A percentile compares a stretch with the other conserved stretches of the same genome.
Evolutionary conservation across 2,329 filamentous ascomycete genomes (phyloP).

Genomic region (Biscogniauxia mediterranea): DNA sequence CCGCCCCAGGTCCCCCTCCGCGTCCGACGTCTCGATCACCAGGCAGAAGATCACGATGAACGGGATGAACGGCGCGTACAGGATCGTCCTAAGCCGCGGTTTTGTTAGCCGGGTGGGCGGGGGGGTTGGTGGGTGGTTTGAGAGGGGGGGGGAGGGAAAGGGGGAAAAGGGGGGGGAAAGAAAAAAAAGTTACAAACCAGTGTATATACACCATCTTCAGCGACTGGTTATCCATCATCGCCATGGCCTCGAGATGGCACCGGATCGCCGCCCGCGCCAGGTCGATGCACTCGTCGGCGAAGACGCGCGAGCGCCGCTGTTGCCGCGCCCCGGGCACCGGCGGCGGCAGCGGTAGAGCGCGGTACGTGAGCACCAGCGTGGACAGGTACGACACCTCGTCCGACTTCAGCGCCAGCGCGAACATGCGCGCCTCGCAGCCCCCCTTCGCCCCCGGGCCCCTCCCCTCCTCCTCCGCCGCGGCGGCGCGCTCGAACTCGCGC

Average conservation of each 20-base stretch:
- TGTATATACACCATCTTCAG: constrained; percentile 43
- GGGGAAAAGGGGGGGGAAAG: constrained; percentile 10
- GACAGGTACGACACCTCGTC: constrained; percentile 44
- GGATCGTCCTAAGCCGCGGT: constrained; percentile 36
- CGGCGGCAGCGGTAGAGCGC: constrained; percentile 37
- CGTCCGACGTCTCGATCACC: constrained; percentile 45
- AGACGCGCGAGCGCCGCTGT: constrained; percentile 30
- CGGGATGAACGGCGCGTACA: constrained; percentile 52
- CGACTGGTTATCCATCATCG: constrained; percentile 36
- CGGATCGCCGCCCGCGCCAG: constrained; percentile 41
- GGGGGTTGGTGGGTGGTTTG: constrained; percentile 1
- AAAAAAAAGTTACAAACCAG: constrained; percentile 34
- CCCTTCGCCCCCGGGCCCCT: no score
- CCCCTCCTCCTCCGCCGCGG: no score
- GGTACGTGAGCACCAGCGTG: constrained; percentile 42
- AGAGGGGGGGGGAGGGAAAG: background rate
- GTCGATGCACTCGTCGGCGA: constrained; percentile 42
- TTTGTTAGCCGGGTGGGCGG: constrained; percentile 3
- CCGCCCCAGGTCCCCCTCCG: constrained; percentile 42
- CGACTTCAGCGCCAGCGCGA: constrained; percentile 36
- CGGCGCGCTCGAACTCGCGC: constrained; percentile 19
- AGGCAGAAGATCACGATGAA: constrained; percentile 54
- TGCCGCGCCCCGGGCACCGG: constrained; percentile 3
- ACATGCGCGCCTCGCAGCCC: constrained; percentile 31
- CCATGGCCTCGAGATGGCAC: constrained; percentile 41